phyloP scores from a whole-genome alignment of 73 alveolate genomes.

The Symbiodinium natans region DNA sequence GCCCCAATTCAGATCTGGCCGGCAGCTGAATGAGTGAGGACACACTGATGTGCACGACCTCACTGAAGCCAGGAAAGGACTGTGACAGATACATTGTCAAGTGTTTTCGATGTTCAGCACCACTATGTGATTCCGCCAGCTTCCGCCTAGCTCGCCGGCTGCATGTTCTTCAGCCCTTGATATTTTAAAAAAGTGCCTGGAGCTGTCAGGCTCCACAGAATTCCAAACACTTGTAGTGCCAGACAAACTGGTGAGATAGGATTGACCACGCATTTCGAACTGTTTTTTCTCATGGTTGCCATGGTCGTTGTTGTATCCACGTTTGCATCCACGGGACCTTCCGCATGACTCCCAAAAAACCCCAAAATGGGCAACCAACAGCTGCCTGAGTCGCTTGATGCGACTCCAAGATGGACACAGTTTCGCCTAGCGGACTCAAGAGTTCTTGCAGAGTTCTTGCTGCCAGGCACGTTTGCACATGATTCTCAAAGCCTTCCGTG shows the following conservation, averaged over 20 bases:
- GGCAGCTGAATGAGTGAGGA: neutral
- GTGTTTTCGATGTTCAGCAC: too few relatives aligned
- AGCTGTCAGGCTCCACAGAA: constrained; percentile 1
- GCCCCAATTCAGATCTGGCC: neutral
- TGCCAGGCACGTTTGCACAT: too few relatives aligned
- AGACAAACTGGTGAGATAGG: constrained; percentile 91
- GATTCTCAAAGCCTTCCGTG: neutral
- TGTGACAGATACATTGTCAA: neutral
- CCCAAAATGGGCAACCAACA: too few relatives aligned
- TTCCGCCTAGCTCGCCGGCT: neutral
- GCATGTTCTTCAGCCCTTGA: neutral
- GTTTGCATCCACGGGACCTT: too few relatives aligned
- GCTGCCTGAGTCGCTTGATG: constrained; percentile 26
- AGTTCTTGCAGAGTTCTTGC: neutral
- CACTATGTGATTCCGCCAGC: neutral
- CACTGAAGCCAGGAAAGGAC: neutral
- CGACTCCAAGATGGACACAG: neutral
- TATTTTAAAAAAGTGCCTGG: neutral
- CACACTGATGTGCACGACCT: constrained; percentile 19
- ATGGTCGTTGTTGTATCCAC: too few relatives aligned
- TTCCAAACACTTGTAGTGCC: constrained; percentile 45
- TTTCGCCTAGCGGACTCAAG: neutral
- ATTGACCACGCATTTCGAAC: constrained; percentile 20
- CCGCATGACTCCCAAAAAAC: too few relatives aligned
- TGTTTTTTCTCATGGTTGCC: neutral